Conservation (phyloP, 2,329 filamentous ascomycete species). For the Sarocladiaceae sp. region DNA sequence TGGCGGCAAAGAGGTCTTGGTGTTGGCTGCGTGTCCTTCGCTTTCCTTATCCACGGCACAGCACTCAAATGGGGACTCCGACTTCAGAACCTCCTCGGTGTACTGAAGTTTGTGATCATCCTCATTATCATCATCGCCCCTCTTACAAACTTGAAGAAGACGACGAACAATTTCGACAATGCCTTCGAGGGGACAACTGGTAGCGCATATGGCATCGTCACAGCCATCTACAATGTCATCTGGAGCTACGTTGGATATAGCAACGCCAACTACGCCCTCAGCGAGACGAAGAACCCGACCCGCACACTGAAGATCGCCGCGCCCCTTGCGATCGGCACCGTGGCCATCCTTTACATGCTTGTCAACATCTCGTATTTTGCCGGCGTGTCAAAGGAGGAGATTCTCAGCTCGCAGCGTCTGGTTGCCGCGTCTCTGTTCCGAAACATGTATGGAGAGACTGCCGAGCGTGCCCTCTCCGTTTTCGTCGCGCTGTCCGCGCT, state of each 20-base stretch:
- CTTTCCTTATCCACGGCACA: constrained; percentile 59
- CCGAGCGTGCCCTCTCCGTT: constrained; percentile 54
- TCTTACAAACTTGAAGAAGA: constrained; percentile 52
- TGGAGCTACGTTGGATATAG: constrained; percentile 64
- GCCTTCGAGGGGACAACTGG: constrained; percentile 61
- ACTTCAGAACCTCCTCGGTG: constrained; percentile 59
- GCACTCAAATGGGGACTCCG: constrained; percentile 61
- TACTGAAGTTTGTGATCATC: constrained; percentile 60
- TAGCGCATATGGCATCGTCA: constrained; percentile 61
- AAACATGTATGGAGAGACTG: constrained; percentile 46
- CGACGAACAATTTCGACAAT: constrained; percentile 56
- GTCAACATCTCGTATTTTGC: constrained; percentile 64
- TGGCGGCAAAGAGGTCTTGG: constrained; percentile 65
- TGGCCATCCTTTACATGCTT: constrained; percentile 58
- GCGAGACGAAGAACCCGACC: constrained; percentile 60
- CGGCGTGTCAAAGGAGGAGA: constrained; percentile 46
- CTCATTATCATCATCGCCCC: constrained; percentile 59
- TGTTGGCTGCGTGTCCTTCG: constrained; percentile 58
- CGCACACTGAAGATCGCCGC: constrained; percentile 60
- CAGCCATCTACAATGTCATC: constrained; percentile 64
- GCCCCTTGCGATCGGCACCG: constrained; percentile 50
- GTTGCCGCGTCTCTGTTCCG: constrained; percentile 50
- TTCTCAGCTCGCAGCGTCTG: constrained; percentile 42
- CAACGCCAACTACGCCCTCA: constrained; percentile 61
- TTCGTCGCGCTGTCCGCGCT: constrained; percentile 63